Evolutionary conservation across 1,284 basidiomycete species (phyloP).

Genomic region (Rhodotorula sp.): DNA sequence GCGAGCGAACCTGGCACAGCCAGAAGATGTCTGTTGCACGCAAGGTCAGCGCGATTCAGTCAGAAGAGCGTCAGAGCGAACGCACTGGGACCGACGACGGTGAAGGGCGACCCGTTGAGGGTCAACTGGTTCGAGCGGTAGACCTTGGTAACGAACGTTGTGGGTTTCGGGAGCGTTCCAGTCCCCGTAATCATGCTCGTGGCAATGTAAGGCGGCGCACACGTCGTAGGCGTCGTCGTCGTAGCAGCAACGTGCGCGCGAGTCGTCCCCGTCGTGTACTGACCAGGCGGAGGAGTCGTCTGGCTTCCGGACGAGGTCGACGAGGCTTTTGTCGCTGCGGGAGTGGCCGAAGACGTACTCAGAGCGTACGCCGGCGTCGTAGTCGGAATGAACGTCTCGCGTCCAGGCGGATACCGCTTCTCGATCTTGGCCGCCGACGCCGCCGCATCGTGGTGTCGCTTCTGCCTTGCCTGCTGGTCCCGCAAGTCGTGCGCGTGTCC

Average conservation of each 20-base stretch:
- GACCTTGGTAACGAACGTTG: slow-evolving; percentile 18
- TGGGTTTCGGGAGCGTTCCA: slow-evolving; percentile 34
- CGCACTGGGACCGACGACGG: slow-evolving; percentile 35
- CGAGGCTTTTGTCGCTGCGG: not conserved
- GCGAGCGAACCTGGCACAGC: slow-evolving; percentile 14
- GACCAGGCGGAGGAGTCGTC: slow-evolving; percentile 2
- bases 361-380: not conserved
- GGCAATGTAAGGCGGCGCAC: slow-evolving; percentile 28
- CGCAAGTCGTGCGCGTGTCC: not conserved
- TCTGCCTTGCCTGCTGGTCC: not conserved
- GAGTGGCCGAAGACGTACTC: not conserved
- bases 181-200: slow-evolving; percentile 34
- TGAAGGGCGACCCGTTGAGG: slow-evolving; percentile 10
- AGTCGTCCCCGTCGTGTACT: not conserved
- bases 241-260: slow-evolving; percentile 17
- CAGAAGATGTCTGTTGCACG: slow-evolving; percentile 24
- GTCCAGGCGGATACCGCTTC: slow-evolving; percentile 21
- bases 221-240: slow-evolving; percentile 2
- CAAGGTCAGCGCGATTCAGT: not conserved
- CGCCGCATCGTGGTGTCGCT: not conserved
- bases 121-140: slow-evolving; percentile 6
- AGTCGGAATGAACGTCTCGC: slow-evolving; percentile 3
- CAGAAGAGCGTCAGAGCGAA: not conserved
- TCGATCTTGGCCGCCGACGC: not conserved
- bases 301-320: not conserved